Base-by-base conservation (phyloP, 2,329 filamentous ascomycete species). In the Pseudogymnoascus sp. region DNA sequence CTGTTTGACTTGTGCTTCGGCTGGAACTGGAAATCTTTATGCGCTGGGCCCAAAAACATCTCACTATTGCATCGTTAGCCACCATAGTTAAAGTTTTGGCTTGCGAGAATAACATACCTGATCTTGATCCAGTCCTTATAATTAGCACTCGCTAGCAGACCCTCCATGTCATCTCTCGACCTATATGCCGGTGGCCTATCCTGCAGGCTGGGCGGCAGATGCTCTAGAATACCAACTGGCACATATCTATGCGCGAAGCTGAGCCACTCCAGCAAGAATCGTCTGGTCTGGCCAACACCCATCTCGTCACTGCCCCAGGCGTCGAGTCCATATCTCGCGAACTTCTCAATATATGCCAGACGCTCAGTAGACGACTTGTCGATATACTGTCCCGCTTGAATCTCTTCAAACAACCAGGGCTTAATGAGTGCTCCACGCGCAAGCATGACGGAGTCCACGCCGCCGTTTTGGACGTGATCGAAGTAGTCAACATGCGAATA, bases 121-220 rank as follows among this genome's bases (percentile, higher is more conserved):
- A 99, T 96, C 80, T 96, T 97, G 75, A 99, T 92, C 95, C 95
- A 99, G 76, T 99, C 95, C 78, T 89, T 89, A 78, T 96, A 97
- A 76, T 97, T 92, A 67, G 86, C 85, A 76, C 92, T 97, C 12
- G 88, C 88, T 77, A 99, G 82, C 68, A 99, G 78, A n/a, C 91
- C 96, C 82, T 99, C 95, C 73, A 99, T 76, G 62, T 99, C 95
- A 75, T 95, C 89, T 64, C 95, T 82, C 18, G 93, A 93, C 70
- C 81, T 84, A 73, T 89, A 99, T 53, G 86, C 85, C 5, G 93
- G 93, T 59, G 95, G 91, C 18, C 95, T 82, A 74, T 99, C 93
- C 71, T 97, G 92, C 61, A 99, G 84, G 69, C 82, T 89, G 0
- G 95, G 93, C 46, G 95, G 95, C 61, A 99, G 81, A 74, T 92